A percentile compares a stretch with the other conserved stretches of the same genome.
Conservation (phyloP, 2,329 filamentous ascomycete species). For the Arthrobotrys entomopaga region DNA sequence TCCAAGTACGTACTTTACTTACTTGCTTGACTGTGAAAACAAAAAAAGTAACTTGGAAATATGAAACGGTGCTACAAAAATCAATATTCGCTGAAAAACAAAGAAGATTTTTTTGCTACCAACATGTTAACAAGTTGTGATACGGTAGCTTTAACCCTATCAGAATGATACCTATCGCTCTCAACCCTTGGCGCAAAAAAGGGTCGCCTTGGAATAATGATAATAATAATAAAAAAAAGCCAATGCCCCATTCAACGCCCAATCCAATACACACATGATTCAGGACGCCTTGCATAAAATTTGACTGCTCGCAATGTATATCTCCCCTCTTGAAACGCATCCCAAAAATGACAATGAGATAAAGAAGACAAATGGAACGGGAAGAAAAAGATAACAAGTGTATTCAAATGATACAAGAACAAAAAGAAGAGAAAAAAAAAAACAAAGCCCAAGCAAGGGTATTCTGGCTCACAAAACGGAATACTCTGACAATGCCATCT, state of each 20-base stretch:
- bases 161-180: conserved; percentile 17
- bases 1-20: conserved; percentile 25
- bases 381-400: conserved; percentile 16
- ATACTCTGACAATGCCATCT: conserved; percentile 11
- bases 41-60: conserved; percentile 4
- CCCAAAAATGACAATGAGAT: conserved; percentile 25
- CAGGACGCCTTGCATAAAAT: conserved; percentile 42
- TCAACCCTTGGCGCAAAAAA: conserved; percentile 6
- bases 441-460: conserved; percentile 19
- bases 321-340: conserved; percentile 32
- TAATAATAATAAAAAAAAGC: neutral
- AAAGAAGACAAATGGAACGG: neutral
- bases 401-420: conserved; percentile 15
- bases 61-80: conserved; percentile 22
- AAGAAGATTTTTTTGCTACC: conserved; percentile 4
- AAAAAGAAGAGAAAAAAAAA: no score
- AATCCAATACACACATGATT: conserved; percentile 47
- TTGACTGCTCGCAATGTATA: conserved; percentile 29
- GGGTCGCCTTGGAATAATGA: neutral
- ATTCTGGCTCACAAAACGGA: conserved; percentile 6
- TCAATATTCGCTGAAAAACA: conserved; percentile 18
- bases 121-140: conserved; percentile 31
- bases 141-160: conserved; percentile 22
- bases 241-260: conserved; percentile 40
- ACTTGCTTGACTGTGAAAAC: no score